Conservation (phyloP, 2,329 filamentous ascomycete species). For the Phoma sp. region DNA sequence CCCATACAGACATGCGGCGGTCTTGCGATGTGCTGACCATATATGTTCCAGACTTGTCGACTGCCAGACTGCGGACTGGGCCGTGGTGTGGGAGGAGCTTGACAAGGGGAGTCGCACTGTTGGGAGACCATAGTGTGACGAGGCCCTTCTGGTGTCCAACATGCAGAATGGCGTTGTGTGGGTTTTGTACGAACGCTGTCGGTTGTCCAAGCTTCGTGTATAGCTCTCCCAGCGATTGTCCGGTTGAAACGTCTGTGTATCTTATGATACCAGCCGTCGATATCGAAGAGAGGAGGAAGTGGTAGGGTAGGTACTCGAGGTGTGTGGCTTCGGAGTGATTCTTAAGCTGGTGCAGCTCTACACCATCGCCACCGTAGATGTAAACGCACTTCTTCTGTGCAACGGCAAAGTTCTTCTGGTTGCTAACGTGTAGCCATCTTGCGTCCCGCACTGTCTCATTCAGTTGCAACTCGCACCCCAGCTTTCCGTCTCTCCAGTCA, state of each 20-base stretch:
- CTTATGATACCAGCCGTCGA: conserved; percentile 78
- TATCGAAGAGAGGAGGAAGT: conserved; percentile 90
- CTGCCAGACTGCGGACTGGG: conserved; percentile 81
- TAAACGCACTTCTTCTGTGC: conserved; percentile 97
- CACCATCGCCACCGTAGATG: conserved; percentile 90
- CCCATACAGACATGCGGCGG: conserved; percentile 91
- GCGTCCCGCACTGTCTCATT: conserved; percentile 89
- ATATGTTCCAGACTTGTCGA: conserved; percentile 90
- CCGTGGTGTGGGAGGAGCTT: conserved; percentile 90
- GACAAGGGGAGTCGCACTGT: conserved; percentile 82
- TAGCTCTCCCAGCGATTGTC: conserved; percentile 83
- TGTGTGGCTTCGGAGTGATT: conserved; percentile 91
- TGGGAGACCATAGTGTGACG: conserved; percentile 95
- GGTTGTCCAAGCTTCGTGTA: conserved; percentile 85
- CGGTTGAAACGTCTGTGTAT: conserved; percentile 97
- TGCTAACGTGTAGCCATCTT: conserved; percentile 79
- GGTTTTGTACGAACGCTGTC: conserved; percentile 84
- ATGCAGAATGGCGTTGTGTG: conserved; percentile 89
- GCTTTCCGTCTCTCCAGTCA: conserved; percentile 92
- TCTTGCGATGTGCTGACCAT: conserved; percentile 96
- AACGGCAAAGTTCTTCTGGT: conserved; percentile 92
- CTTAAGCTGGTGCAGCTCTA: conserved; percentile 89
- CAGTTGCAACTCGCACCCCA: conserved; percentile 90
- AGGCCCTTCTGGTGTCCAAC: conserved; percentile 94
- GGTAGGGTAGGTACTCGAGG: conserved; percentile 95